These are phyloP conservation scores for Termitomyces sp. DNA, from an alignment of 768 basidiomycete genomes.

Conservation along the genomic window DNA sequence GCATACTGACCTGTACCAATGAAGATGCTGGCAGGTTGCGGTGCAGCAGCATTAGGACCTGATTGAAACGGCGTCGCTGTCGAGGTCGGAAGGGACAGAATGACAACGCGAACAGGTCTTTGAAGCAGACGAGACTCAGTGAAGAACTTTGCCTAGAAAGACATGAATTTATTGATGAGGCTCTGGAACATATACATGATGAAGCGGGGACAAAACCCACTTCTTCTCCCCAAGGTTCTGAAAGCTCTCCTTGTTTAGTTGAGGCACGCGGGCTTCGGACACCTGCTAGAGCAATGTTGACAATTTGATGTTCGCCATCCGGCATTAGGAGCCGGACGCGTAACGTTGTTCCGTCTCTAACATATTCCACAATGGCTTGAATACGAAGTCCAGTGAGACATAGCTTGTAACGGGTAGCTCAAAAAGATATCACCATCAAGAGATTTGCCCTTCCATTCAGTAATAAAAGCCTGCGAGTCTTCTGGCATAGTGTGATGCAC, in stretches of 20 bases:
- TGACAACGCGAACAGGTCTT: conserved; percentile 69
- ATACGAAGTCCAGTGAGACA: conserved; percentile 9
- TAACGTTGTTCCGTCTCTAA: conserved; percentile 88
- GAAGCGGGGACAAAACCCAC: conserved; percentile 36
- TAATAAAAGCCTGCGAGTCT: conserved; percentile 86
- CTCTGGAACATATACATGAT: conserved; percentile 4
- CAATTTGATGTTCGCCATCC: conserved; percentile 84
- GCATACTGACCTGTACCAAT: conserved; percentile 74
- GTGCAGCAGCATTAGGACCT: conserved; percentile 45
- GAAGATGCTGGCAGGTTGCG: conserved; percentile 77
- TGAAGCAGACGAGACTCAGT: conserved; percentile 86
- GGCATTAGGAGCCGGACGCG: conserved; percentile 87
- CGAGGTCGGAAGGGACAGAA: conserved; percentile 77
- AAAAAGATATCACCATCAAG: conserved; percentile 65
- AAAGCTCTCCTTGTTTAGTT: conserved; percentile 68
- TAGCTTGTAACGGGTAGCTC: background rate
- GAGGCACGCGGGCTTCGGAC: conserved; percentile 72
- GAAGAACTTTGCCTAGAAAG: conserved; percentile 82
- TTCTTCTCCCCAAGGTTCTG: conserved; percentile 89
- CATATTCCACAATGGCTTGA: conserved; percentile 88
- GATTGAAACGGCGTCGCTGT: conserved; percentile 80
- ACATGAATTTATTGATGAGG: conserved; percentile 18
- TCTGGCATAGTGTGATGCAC: conserved; percentile 87
- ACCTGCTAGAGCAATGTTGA: conserved; percentile 83
- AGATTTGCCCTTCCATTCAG: conserved; percentile 87